Evolutionary conservation across 352 stramenopile genomes (phyloP).

Genomic region (Peronospora destructor): DNA sequence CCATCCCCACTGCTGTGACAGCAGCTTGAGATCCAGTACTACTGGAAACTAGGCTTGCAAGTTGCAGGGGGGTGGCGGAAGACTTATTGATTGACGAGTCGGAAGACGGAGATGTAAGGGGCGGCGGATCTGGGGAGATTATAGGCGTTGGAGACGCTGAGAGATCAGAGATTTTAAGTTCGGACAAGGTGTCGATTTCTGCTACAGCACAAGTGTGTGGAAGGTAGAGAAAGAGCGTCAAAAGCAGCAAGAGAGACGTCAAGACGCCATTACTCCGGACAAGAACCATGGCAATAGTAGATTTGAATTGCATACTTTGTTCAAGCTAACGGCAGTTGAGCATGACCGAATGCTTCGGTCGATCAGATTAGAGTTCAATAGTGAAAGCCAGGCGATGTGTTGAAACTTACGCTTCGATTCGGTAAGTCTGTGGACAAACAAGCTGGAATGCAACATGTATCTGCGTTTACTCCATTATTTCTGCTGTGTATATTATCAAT

Average conservation of each 20-base stretch:
- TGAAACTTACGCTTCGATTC: too few species aligned
- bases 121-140: neutral
- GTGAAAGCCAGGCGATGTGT: too few species aligned
- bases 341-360: too few species aligned
- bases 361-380: too few species aligned
- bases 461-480: too few species aligned
- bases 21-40: constrained; percentile 9
- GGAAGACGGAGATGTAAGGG: neutral
- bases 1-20: constrained; percentile 15
- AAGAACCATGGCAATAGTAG: too few species aligned
- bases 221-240: neutral
- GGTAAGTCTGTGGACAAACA: too few species aligned
- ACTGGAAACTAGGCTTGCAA: constrained; percentile 20
- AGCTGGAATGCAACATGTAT: too few species aligned
- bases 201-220: neutral
- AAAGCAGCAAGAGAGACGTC: neutral
- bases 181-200: neutral
- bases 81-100: neutral
- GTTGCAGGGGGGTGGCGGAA: neutral
- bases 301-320: too few species aligned
- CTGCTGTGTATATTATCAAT: too few species aligned
- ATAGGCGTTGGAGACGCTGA: constrained; percentile 8
- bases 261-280: too few species aligned
- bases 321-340: too few species aligned
- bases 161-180: neutral